Evolutionary conservation across 148 eudicot species (phyloP), one percentile per base, ranked within the genome.

Genomic region (Chenopodium berlandieri): DNA sequence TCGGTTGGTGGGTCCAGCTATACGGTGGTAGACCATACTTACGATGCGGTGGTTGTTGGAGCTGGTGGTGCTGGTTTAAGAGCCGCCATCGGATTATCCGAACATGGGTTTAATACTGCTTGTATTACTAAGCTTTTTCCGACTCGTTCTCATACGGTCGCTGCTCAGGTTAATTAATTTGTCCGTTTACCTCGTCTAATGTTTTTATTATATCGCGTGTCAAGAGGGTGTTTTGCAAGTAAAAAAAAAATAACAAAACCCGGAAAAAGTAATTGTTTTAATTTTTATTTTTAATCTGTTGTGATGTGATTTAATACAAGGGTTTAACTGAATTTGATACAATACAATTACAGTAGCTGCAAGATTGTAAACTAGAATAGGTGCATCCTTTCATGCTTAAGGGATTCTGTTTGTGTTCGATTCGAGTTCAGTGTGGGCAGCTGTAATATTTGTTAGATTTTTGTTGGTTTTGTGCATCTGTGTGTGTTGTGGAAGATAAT

Each of bases 121-220:
- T 96, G 99, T 83, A 89, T 96, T 79, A 96, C 99, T 72, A 96
- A 96, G 90, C 97, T 96, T n/a, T 96, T 96, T 72, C 98, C 98
- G 22, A 96, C 98, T 75, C 95, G 98, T 46, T 96, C 99, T 6
- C 99, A 96, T 75, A 96, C 99, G 1, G 99, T 94, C 80, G 98
- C 99, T 22, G 99, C 99, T 73, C 99, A 96, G 97, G 99, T 95
- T 9, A 4, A 7, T 56, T 32, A 10, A 1, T 37, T 30, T 66
- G 14, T 46, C 25, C 20, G 6, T 13, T 50, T 73, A 37, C 23
- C 31, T 27, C 3, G 37, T 40, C 44, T 40, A 67, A 27, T 58
- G 3, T 12, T 23, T 20, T 62, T 52, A 12, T 52, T 10, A 6
- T 40, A 6, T 5, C 1, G 44, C 8, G 8, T 40, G 44, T 5